Evolutionary conservation across 129 eudicot species (phyloP).

Genomic region (Dittrichia graveolens): DNA sequence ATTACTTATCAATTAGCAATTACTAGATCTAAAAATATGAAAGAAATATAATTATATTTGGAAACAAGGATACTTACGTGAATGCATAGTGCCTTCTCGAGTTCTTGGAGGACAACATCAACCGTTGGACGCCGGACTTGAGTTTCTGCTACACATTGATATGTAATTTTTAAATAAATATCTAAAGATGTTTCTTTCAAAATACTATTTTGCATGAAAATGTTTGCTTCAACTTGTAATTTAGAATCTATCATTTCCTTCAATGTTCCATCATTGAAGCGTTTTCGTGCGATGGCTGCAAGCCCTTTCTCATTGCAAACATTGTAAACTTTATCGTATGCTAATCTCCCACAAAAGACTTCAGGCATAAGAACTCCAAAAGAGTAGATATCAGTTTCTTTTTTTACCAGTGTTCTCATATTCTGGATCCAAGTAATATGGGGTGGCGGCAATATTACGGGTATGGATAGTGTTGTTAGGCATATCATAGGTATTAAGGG

Average conservation of each 20-base stretch:
- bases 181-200: conserved; percentile 1
- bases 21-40: too few relatives aligned
- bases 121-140: neutral
- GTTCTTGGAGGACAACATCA: neutral
- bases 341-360: neutral
- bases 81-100: neutral
- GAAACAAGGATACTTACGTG: too few relatives aligned
- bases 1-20: too few relatives aligned
- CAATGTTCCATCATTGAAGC: neutral
- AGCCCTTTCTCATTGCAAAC: neutral
- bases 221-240: neutral
- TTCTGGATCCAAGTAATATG: neutral
- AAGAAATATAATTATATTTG: too few relatives aligned
- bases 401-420: neutral
- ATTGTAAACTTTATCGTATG: neutral
- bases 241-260: neutral
- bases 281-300: neutral
- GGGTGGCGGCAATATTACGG: neutral
- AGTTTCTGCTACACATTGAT: too few relatives aligned
- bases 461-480: neutral
- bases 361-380: neutral
- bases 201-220: too few relatives aligned
- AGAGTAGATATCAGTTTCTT: neutral
- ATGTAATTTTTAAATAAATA: neutral
- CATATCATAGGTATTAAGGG: too few relatives aligned